Evolutionary conservation across 768 basidiomycete genomes (phyloP), one percentile per base, ranked within the genome.

Genomic region (Pulveroboletus sp.): DNA sequence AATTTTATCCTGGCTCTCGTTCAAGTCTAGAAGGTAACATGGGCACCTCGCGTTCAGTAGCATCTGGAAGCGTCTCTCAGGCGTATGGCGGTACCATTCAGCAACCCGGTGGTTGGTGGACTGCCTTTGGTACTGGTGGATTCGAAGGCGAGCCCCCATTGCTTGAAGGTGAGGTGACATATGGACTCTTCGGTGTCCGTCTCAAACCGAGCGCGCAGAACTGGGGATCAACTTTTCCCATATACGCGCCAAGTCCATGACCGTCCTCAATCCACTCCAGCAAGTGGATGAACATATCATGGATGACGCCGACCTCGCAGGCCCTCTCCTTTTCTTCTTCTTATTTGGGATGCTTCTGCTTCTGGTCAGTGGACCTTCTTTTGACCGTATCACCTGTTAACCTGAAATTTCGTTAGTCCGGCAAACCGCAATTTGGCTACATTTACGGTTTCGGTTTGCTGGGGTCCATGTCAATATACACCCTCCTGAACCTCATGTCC

Each of bases 221-320:
- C 83, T 99, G 32, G 96, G 96, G 36, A 94, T 99, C 67, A 98
- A 99, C 72, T 96, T 98, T 58, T 82, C 84, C 32, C 96, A 99
- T 66, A 98, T 99, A 70, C 81, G 87, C 32, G 84, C 81, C 49
- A 99, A 98, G 74, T 90, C 93, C 21, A 70, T 94, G 70, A 93
- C 96, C 0, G 96, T 98, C 8, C 81, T 99, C 44, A 98, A 99
- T 62, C 96, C 96, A 4, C 73, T 98, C 18, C 78, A 81, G 50
- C 76, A 75, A 43, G 81, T 94, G 30, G 86, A 96, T 54, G 89
- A 87, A 55, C 86, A 80, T 50, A 98, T 99, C 52, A 99, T 99
- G 96, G 96, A 99, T 69, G 96, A 99, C 60, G 94, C 95, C 18
- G 96, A 99, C 71, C 78, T 99, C 28, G 93, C 95, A 8, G 96